phyloP scores from a whole-genome alignment of 345 rosid genomes.

The Brassica napus region Da-Ae NC_063447.1:28876501-28877000 shows the following conservation, averaged over 20 bases:
- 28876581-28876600: not conserved
- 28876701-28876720: not conserved
- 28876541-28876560: not conserved
- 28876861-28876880: constrained; percentile 53
- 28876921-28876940: constrained; percentile 65
- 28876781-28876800: constrained; percentile 40
- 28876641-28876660: constrained; percentile 45
- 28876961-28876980: constrained; percentile 71
- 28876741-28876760: not conserved
- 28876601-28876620: constrained; percentile 54
- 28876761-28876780: constrained; percentile 34
- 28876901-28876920: constrained; percentile 56
- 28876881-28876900: constrained; percentile 65
- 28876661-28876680: constrained; percentile 40
- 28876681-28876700: not conserved
- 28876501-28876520: constrained; percentile 33
- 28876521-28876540: not conserved
- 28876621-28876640: constrained; percentile 50
- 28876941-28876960: constrained; percentile 61
- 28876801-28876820: constrained; percentile 33
- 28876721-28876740: not conserved
- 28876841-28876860: constrained; percentile 37
- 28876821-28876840: constrained; percentile 22
- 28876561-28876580: not conserved
- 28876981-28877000: constrained; percentile 57